Evolutionary conservation across 2,329 filamentous ascomycete species (phyloP).

Genomic region (Emmonsia crescens): DNA sequence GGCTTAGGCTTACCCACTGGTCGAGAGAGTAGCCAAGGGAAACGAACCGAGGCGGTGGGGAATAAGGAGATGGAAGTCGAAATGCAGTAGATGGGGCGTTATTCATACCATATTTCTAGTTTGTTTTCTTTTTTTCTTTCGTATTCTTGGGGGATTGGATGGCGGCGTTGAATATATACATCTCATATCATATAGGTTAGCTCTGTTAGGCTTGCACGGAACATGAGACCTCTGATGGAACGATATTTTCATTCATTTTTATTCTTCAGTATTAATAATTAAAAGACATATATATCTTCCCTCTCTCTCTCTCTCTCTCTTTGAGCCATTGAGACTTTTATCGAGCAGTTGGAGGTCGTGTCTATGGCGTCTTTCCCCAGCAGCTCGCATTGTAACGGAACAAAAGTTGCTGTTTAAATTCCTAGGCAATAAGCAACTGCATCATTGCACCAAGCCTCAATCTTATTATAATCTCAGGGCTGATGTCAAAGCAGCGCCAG

Average conservation of each 20-base stretch:
- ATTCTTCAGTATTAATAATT: neutral
- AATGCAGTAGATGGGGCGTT: conserved; percentile 32
- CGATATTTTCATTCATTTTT: neutral
- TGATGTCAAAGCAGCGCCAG: no score
- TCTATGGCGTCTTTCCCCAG: neutral
- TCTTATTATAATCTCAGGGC: neutral
- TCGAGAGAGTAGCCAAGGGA: conserved; percentile 20
- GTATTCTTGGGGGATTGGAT: neutral
- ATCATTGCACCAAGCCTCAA: neutral
- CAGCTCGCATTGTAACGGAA: neutral
- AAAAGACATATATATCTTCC: neutral
- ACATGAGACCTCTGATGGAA: neutral
- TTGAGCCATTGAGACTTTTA: no score
- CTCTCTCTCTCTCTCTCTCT: neutral
- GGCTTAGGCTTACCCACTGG: conserved; percentile 32
- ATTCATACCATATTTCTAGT: neutral
- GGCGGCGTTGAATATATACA: neutral
- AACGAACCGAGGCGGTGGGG: conserved; percentile 17
- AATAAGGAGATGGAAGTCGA: conserved; percentile 37
- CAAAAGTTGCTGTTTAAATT: neutral
- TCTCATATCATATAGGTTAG: neutral
- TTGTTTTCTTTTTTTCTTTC: neutral
- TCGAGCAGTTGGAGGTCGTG: neutral
- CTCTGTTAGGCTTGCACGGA: neutral
- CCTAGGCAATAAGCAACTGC: neutral